Base-by-base conservation (phyloP, 768 basidiomycete species). In the Pisolithus marmoratus region DNA sequence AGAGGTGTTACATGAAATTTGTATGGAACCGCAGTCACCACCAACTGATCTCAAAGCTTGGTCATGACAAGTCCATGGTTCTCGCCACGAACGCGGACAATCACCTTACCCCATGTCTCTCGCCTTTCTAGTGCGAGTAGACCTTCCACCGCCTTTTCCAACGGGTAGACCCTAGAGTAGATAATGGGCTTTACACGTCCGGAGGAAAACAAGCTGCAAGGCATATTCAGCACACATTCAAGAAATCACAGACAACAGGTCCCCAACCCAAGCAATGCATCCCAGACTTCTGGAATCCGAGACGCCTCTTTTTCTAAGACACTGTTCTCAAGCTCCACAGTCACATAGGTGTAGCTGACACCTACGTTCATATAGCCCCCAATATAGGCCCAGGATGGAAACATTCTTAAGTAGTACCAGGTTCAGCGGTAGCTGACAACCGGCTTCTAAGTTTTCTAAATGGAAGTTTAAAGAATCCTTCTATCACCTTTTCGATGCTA, bases 81-180 rank as follows among this genome's bases (percentile, higher is more conserved):
- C 11, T 84, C 81, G 24, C 82, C 77, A 48, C 73, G 77, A 45
- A 98, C 66, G 46, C 73, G 75, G 8, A 90, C 79, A 23, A 94
- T 73, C 0, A 77, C 88, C 63, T 97, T 97, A 0, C 95, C 95
- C 90, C 93, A 98, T 5, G 93, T 94, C 70, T 90, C 80, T 56
- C 95, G 74, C 43, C 73, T 74, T 62, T 94, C 93, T 19, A 98
- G 69, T 23, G 89, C 92, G 14, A 62, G 63, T 46, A 97, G 69
- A 1, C 87, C 95, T 1, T 84, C 80, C 3, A 77, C 69, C 2
- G 94, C 69, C 8, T 67, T 69, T 23, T 88, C 86, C 1, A 97
- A 69, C 0, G 87, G 66, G 67, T 82, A 96, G 1, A 85, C 62
- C 46, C 83, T 76, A 9, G 79, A 71, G 63, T 89, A 97, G 11